Evolutionary conservation across 805 yeast species (phyloP).

Genomic region (Pichia nanzhaoensis): DNA sequence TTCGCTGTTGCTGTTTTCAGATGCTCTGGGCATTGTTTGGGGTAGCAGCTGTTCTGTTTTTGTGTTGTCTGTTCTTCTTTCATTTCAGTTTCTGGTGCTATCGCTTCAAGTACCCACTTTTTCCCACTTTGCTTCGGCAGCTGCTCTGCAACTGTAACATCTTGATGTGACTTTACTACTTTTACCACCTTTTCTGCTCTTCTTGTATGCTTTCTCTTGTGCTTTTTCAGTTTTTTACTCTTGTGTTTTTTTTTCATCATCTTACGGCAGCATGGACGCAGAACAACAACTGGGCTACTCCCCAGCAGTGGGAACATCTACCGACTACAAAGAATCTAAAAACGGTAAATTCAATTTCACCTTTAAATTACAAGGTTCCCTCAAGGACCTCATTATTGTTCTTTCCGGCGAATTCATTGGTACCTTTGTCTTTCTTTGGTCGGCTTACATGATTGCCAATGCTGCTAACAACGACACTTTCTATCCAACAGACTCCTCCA

Average conservation of each 20-base stretch:
- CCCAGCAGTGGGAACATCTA: conserved; percentile 26
- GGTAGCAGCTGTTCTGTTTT: no score
- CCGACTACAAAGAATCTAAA: conserved; percentile 23
- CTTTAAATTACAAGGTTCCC: conserved; percentile 33
- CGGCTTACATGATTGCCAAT: conserved; percentile 77
- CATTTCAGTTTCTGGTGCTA: no score
- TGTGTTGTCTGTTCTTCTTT: no score
- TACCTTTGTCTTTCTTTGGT: conserved; percentile 76
- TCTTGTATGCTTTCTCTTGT: neutral
- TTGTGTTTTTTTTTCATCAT: neutral
- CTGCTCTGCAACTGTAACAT: no score
- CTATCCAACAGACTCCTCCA: conserved; percentile 29
- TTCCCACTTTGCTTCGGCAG: no score
- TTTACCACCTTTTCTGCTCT: no score
- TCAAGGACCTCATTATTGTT: conserved; percentile 62
- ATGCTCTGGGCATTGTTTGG: no score
- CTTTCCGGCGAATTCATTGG: conserved; percentile 77
- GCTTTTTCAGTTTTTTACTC: neutral
- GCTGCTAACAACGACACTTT: conserved; percentile 50
- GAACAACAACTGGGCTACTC: conserved; percentile 38
- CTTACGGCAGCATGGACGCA: conserved; percentile 31
- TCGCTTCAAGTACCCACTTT: no score
- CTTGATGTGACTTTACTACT: no score
- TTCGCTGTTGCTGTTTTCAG: no score
- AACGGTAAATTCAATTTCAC: conserved; percentile 16